phyloP scores from a whole-genome alignment of 2,329 filamentous ascomycete species.

The Blastomyces percursus region DNA sequence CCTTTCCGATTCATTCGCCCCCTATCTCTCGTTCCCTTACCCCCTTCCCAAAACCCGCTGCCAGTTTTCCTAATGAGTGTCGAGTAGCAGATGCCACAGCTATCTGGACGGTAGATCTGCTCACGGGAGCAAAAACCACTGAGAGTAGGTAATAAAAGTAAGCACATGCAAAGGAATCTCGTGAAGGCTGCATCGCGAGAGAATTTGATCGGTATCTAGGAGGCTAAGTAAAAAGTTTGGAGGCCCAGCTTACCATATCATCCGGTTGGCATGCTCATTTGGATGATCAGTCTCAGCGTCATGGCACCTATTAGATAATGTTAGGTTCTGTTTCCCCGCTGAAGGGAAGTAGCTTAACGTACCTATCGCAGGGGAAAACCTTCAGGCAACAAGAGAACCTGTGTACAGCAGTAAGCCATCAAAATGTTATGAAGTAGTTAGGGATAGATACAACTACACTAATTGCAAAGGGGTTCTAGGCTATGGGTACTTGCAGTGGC shows the following conservation, averaged over 20 bases:
- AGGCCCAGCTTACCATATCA: constrained; percentile 52
- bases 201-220: neutral
- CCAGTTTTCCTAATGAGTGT: constrained; percentile 56
- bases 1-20: constrained; percentile 60
- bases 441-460: neutral
- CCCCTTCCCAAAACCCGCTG: constrained; percentile 76
- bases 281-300: constrained; percentile 59
- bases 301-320: constrained; percentile 49
- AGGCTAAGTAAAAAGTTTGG: neutral
- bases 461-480: neutral
- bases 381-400: constrained; percentile 48
- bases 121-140: constrained; percentile 65
- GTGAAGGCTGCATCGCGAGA: neutral
- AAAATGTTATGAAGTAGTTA: neutral
- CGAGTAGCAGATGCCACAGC: constrained; percentile 62
- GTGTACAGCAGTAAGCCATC: neutral
- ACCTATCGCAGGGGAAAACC: constrained; percentile 48
- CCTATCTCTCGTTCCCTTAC: constrained; percentile 66
- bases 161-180: neutral
- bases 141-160: constrained; percentile 1
- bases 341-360: constrained; percentile 15
- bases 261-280: constrained; percentile 71
- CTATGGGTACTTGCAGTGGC: neutral
- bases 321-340: constrained; percentile 6
- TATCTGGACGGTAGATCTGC: constrained; percentile 66